These are phyloP conservation scores for Postia placenta DNA, from an alignment of 768 basidiomycete genomes.

Conservation along the genomic window DNA sequence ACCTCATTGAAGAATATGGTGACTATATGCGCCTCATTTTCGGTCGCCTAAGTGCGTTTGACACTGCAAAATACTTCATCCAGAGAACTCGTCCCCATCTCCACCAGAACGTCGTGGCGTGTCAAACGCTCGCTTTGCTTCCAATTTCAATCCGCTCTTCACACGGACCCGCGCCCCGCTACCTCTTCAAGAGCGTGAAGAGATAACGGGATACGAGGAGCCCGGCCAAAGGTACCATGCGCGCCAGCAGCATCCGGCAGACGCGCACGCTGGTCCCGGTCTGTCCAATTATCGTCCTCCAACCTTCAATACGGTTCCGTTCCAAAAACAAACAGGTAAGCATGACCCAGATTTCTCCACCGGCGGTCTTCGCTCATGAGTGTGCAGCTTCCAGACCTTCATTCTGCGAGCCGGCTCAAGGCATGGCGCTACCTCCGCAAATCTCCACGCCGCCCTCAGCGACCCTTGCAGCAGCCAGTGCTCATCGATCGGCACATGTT, in stretches of 20 bases:
- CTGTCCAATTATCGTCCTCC: not conserved
- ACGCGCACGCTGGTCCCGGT: not conserved
- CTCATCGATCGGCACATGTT: not conserved
- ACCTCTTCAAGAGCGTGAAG: not conserved
- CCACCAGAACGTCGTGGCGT: slow-evolving; percentile 24
- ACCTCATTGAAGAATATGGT: slow-evolving; percentile 16
- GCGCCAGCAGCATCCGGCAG: not conserved
- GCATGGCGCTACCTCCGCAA: not conserved
- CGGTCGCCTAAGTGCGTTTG: not conserved
- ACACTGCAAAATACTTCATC: not conserved
- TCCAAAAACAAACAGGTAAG: slow-evolving; percentile 1
- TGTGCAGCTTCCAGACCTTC: not conserved
- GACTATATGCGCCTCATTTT: slow-evolving; percentile 20
- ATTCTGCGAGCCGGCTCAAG: not conserved
- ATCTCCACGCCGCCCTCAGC: not conserved
- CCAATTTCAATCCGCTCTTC: slow-evolving; percentile 1
- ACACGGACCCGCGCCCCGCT: not conserved
- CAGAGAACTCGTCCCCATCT: slow-evolving; percentile 30
- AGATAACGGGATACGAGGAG: slow-evolving; percentile 1
- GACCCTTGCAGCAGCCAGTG: not conserved
- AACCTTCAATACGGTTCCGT: not conserved
- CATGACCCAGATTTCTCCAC: not conserved
- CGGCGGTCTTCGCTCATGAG: not conserved
- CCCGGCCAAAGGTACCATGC: not conserved
- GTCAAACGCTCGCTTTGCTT: slow-evolving; percentile 1